Percentiles rank a stretch among this genome's conserved stretches.
Conservation (phyloP, 352 stramenopile species). For the Globisporangium solare region DNA sequence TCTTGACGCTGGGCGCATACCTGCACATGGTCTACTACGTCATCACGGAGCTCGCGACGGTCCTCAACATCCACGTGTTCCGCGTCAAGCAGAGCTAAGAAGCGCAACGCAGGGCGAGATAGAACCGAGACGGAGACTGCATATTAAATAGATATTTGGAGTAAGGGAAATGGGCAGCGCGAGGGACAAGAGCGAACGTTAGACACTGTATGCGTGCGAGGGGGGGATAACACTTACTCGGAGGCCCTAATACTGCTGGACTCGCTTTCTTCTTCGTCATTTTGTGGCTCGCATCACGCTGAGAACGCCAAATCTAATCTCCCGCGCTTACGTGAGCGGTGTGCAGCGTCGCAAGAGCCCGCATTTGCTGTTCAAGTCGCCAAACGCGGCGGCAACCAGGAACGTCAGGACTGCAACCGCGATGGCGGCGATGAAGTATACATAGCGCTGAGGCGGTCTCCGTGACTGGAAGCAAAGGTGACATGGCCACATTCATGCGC, state of each 20-base stretch:
- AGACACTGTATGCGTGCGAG: not conserved
- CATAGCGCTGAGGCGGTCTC: constrained; percentile 20
- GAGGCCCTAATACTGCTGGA: too few relatives aligned
- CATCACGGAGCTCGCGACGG: constrained; percentile 61
- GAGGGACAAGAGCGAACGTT: not conserved
- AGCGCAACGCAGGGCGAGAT: not conserved
- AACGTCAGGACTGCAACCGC: constrained; percentile 2
- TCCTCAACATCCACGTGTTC: constrained; percentile 81
- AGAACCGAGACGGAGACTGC: not conserved
- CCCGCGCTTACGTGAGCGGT: constrained; percentile 11
- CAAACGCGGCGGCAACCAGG: not conserved
- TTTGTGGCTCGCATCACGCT: too few relatives aligned
- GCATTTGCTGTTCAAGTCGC: constrained; percentile 4
- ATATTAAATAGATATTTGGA: not conserved
- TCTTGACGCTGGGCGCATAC: constrained; percentile 64
- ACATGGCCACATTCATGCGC: too few relatives aligned
- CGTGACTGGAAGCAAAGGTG: constrained; percentile 18
- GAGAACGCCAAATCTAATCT: not conserved
- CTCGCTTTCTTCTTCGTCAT: too few relatives aligned
- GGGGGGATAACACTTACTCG: too few relatives aligned
- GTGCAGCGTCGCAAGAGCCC: constrained; percentile 10
- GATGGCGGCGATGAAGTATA: constrained; percentile 15
- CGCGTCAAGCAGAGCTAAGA: constrained; percentile 63
- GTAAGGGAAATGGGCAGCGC: too few relatives aligned
- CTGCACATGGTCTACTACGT: constrained; percentile 84